Evolutionary conservation across 345 rosid species (phyloP), one percentile per base, ranked within the genome.

Genomic region (Angophora floribunda): DNA sequence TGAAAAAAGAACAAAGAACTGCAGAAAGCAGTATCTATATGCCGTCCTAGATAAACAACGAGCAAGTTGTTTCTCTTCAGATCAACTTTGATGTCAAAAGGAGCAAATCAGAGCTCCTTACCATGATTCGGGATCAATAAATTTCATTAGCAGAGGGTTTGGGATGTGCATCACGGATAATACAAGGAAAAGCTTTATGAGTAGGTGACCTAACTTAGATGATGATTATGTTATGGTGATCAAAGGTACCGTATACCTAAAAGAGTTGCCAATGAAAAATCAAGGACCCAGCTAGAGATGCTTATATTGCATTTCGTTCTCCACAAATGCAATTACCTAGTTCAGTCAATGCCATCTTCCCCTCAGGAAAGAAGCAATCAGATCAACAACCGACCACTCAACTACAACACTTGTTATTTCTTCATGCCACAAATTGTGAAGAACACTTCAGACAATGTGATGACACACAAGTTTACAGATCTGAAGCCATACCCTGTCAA

Each of bases 401-500:
- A 36, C 41, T 36, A 36, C 7, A 36, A 17, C 26, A 36, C 36
- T 32, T 36, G 82, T 36, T 63, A 63, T n/a, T 63, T 63, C 36
- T 63, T 63, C 75, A 30, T 65, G 78, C 78, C 21, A 7, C 10
- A 6, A 7, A 41, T 15, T n/a, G 78, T 7, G 78, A 65, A 65
- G 78, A 65, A 61, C 70, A 61, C 44, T 10, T 14, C 7, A 15
- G 44, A 85, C 32, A 21, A 51, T 24, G 45, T 36, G 24, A 85
- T 13, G 6, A 85, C 47, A 51, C 41, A 0, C 24, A 28, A 52
- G 28, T 14, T 85, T 30, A 17, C 65, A 24, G 65, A 10, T 51
- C 61, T 49, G 50, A 52, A 86, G 53, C 13, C 85, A 59, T 93
- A 96, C 98, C 96, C 99, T 93, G 92, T 96, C 98, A 7, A 96